Evolutionary conservation across 495 filamentous ascomycete species (phyloP).

Genomic region (Bathelium albidoporum): DNA sequence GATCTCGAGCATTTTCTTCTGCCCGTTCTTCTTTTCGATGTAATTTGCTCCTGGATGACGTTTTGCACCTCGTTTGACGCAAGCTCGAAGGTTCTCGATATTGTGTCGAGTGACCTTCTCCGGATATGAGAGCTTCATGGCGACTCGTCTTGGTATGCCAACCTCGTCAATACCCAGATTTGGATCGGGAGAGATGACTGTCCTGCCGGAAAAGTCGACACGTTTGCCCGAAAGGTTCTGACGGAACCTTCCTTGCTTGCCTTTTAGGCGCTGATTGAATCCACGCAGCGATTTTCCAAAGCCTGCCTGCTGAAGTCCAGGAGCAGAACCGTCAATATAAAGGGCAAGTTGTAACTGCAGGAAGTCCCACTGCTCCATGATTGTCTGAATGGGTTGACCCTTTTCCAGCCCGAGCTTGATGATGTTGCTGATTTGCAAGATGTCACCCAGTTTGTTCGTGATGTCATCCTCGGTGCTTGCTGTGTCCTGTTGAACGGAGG

Average conservation of each 20-base stretch:
- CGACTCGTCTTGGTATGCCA: slow-evolving; percentile 78
- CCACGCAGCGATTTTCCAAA: slow-evolving; percentile 76
- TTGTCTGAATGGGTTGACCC: slow-evolving; percentile 71
- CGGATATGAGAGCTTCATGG: slow-evolving; percentile 89
- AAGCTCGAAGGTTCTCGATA: slow-evolving; percentile 62
- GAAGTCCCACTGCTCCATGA: slow-evolving; percentile 99
- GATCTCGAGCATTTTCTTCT: slow-evolving; percentile 52
- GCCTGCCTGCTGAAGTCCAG: slow-evolving; percentile 59
- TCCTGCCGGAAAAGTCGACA: slow-evolving; percentile 95
- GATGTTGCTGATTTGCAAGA: slow-evolving; percentile 75
- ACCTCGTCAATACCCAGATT: slow-evolving; percentile 91
- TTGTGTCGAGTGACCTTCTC: slow-evolving; percentile 77
- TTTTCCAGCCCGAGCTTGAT: slow-evolving; percentile 69
- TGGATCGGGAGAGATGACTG: slow-evolving; percentile 94
- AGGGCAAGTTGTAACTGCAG: slow-evolving; percentile 88
- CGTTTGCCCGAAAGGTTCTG: slow-evolving; percentile 96
- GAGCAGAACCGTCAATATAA: slow-evolving; percentile 96
- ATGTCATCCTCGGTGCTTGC: slow-evolving; percentile 94
- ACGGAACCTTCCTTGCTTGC: slow-evolving; percentile 94
- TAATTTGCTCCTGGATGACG: slow-evolving; percentile 82
- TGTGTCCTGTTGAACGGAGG: slow-evolving; percentile 81
- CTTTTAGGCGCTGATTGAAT: slow-evolving; percentile 89
- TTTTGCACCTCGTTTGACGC: slow-evolving; percentile 60
- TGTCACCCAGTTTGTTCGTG: slow-evolving; percentile 88
- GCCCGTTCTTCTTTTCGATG: slow-evolving; percentile 56